Evolutionary conservation across 345 rosid genomes (phyloP), one percentile per base, ranked within the genome.

Genomic region (Moricandia moricandioides): DNA sequence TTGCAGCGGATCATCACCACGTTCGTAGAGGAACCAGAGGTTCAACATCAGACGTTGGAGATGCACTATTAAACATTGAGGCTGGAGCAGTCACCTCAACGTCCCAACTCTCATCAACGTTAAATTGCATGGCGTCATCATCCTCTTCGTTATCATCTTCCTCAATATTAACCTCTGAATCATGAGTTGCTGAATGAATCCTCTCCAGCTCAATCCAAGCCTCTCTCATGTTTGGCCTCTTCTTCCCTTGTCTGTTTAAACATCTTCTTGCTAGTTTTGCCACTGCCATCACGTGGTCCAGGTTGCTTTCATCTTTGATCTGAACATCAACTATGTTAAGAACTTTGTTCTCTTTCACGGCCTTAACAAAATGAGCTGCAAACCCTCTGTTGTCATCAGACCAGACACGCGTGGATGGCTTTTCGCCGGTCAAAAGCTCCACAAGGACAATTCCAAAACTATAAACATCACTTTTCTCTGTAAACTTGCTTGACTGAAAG

Each of bases 381-480:
- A 73, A 78, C 0, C 73, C 78, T 30, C 57, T 73, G 66, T 31
- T 62, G 62, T 73, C 70, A 6, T 55, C 70, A 13, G 58, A 49
- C 70, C 6, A 3, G 49, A 54, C 52, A 67, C 14, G 59, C 1
- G 78, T 51, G 3, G 57, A 21, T 0, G 82, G 82, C 2, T 67
- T 78, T 11, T 21, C 65, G 7, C 81, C 78, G 3, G 91, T 82
- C 31, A 93, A 29, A 6, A 93, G 86, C 83, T 93, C 96, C 17
- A 87, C 72, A 29, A 93, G 77, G 14, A 93, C 97, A 0, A 93
- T 90, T 1, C 98, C 98, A 6, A 91, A 93, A 60, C 98, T 93
- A 10, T 91, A 93, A 0, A 93, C 98, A 52, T 93, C 98, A 21
- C 79, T 74, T 18, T 79, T 79, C 0, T 79, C 76, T 0, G 82